Evolutionary conservation across 2,329 filamentous ascomycete species (phyloP), one percentile per base, ranked within the genome.

Genomic region (Aureobasidium pullulans): DNA sequence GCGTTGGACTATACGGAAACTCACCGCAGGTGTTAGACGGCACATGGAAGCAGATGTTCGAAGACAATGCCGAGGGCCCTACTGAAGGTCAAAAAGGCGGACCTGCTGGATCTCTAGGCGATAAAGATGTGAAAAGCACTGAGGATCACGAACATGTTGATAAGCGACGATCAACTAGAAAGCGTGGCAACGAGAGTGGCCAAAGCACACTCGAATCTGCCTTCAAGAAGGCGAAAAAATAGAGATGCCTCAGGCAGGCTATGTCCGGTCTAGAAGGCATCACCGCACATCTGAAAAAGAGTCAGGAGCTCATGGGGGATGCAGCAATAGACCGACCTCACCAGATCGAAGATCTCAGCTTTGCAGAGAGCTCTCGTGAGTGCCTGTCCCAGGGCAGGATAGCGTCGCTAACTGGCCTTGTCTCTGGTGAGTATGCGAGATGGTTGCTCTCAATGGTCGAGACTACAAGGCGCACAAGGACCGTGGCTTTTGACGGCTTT

Each of bases 1-100:
- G 76, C 6, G 77, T 87, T 1, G 82, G 83, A 0, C 66, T 91
- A 28, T 79, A 86, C 66, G 88, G 88, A 0, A 77, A 87, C 63
- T 79, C 88, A 67, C 69, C 78, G 6, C 78, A 74, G 64, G 84
- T 88, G 2, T 67, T 84, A 49, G 79, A 88, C 64, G 87, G 87
- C 4, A 81, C 70, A 13, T 83, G 80, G 79, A 77, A 76, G 62
- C 66, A 74, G 64, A 62, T 78, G 19, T 83, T 83, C 61, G 71
- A 71, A 31, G 74, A 79, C 65, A 62, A 69, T 2, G 77, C 70
- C 0, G 77, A 79, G 61, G 78, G 76, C 0, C 73, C 74, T 1
- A 79, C 76, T 9, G 64, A 71, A 34, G 77, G 76, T 0, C 65
- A 63, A 3, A 64, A 71, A 60, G 76, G 75, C 15, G 72, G 68